Percentiles rank a stretch among this genome's conserved stretches.
phyloP scores from a whole-genome alignment of 2,329 filamentous ascomycete species.

The Amauroascus verrucosus region DNA sequence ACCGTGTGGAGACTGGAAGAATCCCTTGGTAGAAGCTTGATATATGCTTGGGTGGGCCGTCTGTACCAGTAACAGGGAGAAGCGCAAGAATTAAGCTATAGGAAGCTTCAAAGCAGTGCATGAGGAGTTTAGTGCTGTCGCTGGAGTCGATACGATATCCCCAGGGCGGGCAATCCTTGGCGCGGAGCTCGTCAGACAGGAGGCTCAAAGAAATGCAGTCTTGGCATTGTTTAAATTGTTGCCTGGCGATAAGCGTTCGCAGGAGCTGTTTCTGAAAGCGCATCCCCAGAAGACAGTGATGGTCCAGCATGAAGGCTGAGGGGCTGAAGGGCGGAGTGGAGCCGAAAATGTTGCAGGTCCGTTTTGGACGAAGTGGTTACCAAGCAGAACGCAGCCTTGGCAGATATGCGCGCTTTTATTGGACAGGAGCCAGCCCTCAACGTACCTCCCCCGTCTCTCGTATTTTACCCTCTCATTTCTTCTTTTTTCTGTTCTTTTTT shows the following conservation, averaged over 20 bases:
- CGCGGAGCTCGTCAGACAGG: background rate
- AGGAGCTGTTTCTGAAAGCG: background rate
- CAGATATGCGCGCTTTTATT: background rate
- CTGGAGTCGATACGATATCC: too few species aligned
- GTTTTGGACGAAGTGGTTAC: background rate
- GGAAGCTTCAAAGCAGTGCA: background rate
- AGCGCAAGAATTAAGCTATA: background rate
- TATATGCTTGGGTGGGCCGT: background rate
- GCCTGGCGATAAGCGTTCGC: too few species aligned
- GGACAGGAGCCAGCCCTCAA: background rate
- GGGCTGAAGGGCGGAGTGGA: background rate
- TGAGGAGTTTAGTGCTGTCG: background rate
- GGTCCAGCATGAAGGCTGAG: background rate
- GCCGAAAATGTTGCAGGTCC: background rate
- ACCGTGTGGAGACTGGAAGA: background rate
- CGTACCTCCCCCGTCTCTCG: too few species aligned
- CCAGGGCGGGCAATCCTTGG: background rate
- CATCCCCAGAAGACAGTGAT: background rate
- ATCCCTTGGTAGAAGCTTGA: background rate
- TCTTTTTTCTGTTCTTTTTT: too few species aligned
- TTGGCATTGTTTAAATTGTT: background rate
- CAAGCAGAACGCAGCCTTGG: background rate
- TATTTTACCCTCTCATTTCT: too few species aligned
- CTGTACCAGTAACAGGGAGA: background rate
- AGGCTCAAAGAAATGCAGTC: background rate